A percentile compares a stretch with the other conserved stretches of the same genome.
These are phyloP conservation scores for Corymbia citriodora DNA, from an alignment of 441 rosid species.

Conservation along the genomic window DNA sequence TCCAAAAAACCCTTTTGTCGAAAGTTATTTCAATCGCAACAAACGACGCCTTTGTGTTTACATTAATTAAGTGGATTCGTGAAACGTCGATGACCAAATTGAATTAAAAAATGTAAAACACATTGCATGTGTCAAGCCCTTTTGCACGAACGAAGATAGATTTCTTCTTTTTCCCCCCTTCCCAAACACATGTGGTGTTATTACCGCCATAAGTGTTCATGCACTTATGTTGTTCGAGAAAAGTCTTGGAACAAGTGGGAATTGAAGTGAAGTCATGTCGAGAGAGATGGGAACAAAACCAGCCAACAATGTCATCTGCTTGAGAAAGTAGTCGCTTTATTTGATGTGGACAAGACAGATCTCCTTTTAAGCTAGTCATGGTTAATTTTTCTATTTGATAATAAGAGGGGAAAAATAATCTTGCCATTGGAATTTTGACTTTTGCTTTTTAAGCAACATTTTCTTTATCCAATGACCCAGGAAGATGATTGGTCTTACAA, in stretches of 20 bases:
- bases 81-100: background rate
- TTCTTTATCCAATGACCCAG: background rate
- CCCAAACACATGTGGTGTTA: background rate
- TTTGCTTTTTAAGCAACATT: background rate
- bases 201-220: background rate
- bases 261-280: background rate
- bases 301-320: background rate
- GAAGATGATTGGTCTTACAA: background rate
- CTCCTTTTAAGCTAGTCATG: background rate
- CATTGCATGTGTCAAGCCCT: background rate
- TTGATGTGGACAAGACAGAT: background rate
- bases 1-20: fast-evolving
- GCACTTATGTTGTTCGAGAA: background rate
- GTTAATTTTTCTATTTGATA: background rate
- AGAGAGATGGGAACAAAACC: background rate
- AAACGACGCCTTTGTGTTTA: background rate
- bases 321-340: background rate
- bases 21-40: background rate
- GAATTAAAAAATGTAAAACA: background rate
- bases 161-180: background rate
- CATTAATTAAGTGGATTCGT: background rate
- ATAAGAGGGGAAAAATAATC: background rate
- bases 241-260: background rate
- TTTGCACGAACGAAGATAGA: background rate
- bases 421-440: background rate